Conservation (phyloP, 2,329 filamentous ascomycete species). For the Colletotrichum plurivorum region DNA sequence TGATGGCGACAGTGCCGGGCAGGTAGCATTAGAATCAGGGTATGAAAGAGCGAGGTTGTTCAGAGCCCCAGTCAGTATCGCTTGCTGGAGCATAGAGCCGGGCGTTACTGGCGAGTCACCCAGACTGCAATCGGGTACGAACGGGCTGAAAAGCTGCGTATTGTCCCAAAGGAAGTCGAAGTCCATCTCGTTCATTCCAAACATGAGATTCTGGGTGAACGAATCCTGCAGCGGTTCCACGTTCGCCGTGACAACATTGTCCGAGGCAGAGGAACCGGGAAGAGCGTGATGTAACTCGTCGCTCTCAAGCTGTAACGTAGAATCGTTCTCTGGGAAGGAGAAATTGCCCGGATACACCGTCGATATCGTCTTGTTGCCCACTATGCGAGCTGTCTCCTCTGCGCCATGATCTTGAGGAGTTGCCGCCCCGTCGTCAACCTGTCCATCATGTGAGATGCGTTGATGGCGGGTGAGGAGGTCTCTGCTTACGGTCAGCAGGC, state of each 20-base stretch:
- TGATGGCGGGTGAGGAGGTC: constrained; percentile 13
- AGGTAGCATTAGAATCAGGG: too few relatives aligned
- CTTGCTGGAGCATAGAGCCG: too few relatives aligned
- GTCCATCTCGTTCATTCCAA: background rate
- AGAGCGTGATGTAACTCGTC: too few relatives aligned
- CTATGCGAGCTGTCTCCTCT: too few relatives aligned
- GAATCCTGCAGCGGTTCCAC: background rate
- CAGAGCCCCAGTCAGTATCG: too few relatives aligned
- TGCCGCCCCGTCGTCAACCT: background rate
- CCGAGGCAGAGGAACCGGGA: background rate
- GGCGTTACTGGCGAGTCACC: too few relatives aligned
- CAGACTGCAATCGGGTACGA: background rate
- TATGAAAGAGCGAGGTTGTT: too few relatives aligned
- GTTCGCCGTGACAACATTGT: background rate
- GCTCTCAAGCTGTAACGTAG: too few relatives aligned
- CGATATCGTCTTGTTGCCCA: too few relatives aligned
- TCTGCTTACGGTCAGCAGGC: background rate
- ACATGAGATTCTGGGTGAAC: background rate
- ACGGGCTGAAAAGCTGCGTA: background rate
- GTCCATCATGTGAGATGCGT: background rate
- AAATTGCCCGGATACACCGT: too few relatives aligned
- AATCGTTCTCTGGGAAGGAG: too few relatives aligned
- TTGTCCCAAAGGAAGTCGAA: constrained; percentile 18
- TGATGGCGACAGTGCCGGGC: background rate
- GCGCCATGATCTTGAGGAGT: background rate